Conservation (phyloP, 441 rosid genomes). For the Gossypium lobatum region DNA sequence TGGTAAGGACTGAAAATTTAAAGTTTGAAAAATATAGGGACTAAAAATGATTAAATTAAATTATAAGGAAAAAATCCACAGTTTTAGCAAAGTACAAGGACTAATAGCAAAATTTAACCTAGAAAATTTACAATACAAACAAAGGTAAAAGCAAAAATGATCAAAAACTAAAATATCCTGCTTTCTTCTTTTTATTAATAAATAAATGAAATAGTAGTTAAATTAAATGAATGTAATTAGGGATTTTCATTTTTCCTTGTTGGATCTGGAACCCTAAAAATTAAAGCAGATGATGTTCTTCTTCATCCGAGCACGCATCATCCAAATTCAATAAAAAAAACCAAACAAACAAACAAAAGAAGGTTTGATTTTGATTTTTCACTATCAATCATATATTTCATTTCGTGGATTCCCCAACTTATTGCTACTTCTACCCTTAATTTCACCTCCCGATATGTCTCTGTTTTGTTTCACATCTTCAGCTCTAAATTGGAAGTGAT, state of each 20-base stretch:
- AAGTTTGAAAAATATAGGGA: no score
- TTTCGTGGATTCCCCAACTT: not conserved
- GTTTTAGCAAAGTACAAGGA: no score
- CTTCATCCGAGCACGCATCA: not conserved
- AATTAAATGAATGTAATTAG: not conserved
- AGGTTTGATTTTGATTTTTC: not conserved
- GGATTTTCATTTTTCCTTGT: not conserved
- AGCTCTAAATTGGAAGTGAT: not conserved
- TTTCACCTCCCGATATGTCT: not conserved
- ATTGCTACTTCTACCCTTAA: not conserved
- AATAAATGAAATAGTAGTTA: not conserved
- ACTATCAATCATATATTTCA: not conserved
- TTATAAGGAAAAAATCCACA: no score
- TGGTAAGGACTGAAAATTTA: no score
- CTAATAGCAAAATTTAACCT: not conserved
- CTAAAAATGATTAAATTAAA: no score
- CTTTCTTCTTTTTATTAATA: not conserved
- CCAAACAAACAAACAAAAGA: not conserved
- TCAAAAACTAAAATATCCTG: not conserved
- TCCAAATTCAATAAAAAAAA: not conserved
- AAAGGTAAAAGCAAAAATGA: not conserved
- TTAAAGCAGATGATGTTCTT: not conserved
- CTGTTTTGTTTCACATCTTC: not conserved
- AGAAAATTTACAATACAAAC: not conserved
- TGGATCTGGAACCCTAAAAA: slow-evolving; percentile 1